phyloP scores from a whole-genome alignment of 2,329 filamentous ascomycete genomes.

The Cordyceps javanica region DNA sequence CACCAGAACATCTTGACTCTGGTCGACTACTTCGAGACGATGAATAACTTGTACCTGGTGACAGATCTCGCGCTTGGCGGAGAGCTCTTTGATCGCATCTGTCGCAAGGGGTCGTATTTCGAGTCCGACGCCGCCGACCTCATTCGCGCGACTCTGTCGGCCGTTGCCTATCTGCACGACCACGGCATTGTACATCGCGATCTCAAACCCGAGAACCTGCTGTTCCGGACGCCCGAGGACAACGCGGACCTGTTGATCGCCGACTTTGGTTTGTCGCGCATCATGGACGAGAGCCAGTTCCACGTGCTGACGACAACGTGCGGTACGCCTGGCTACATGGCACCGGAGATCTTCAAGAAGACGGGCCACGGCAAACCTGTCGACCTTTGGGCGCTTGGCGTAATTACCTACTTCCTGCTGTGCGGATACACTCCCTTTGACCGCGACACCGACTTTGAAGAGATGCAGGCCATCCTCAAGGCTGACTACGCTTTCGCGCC shows the following conservation, averaged over 20 bases:
- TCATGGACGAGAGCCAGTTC: slow-evolving; percentile 99
- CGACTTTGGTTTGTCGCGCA: slow-evolving; percentile 89
- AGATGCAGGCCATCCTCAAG: slow-evolving; percentile 97
- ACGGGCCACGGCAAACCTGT: slow-evolving; percentile 96
- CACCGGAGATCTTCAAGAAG: slow-evolving; percentile 98
- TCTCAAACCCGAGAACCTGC: slow-evolving; percentile 92
- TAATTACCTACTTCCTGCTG: slow-evolving; percentile 97
- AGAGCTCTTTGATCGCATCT: slow-evolving; percentile 97
- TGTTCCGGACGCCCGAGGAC: slow-evolving; percentile 95
- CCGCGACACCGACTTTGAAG: slow-evolving; percentile 92
- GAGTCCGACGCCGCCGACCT: slow-evolving; percentile 94
- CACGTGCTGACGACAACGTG: slow-evolving; percentile 97
- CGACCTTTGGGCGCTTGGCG: slow-evolving; percentile 95
- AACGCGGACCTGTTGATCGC: slow-evolving; percentile 96
- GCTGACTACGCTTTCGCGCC: slow-evolving; percentile 96
- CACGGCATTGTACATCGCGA: slow-evolving; percentile 98
- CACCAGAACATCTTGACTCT: slow-evolving; percentile 97
- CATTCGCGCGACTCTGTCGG: slow-evolving; percentile 88
- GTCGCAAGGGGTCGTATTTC: slow-evolving; percentile 96
- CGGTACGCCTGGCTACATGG: slow-evolving; percentile 98
- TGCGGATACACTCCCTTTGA: slow-evolving; percentile 99
- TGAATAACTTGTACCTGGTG: slow-evolving; percentile 98
- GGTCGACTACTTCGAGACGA: slow-evolving; percentile 98
- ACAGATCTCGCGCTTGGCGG: slow-evolving; percentile 94
- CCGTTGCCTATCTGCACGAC: slow-evolving; percentile 97